These are phyloP conservation scores for Codiaeum variegatum DNA, from an alignment of 441 rosid genomes.

Conservation along the genomic window DNA sequence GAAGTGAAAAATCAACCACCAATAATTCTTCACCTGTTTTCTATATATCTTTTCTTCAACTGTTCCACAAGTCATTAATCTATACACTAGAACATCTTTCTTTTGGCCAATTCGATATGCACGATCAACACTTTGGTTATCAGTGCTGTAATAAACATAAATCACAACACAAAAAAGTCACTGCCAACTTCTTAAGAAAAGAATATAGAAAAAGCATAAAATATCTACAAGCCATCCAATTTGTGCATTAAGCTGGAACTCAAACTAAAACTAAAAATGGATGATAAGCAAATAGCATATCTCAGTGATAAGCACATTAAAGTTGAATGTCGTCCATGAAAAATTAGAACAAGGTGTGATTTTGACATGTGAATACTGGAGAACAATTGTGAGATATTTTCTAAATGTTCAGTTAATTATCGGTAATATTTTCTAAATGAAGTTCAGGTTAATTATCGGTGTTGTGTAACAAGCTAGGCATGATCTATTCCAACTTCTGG, in stretches of 20 bases:
- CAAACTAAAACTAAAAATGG: not conserved
- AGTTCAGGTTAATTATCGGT: too few species aligned
- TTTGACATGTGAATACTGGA: too few species aligned
- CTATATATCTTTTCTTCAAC: constrained; percentile 97
- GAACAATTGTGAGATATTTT: too few species aligned
- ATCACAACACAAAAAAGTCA: constrained; percentile 3
- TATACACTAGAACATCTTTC: constrained; percentile 89
- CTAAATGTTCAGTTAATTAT: too few species aligned
- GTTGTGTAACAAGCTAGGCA: too few species aligned
- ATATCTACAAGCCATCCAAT: not conserved
- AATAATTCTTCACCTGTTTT: constrained; percentile 62
- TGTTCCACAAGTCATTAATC: constrained; percentile 95
- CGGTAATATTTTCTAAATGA: too few species aligned
- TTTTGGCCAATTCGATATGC: constrained; percentile 94
- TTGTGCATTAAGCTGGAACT: not conserved
- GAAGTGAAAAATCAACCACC: not conserved
- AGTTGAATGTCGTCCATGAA: too few species aligned
- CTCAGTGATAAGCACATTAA: not conserved
- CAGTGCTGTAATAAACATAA: constrained; percentile 50
- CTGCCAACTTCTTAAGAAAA: not conserved
- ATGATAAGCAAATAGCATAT: not conserved
- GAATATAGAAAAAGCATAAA: not conserved
- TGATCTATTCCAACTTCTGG: too few species aligned
- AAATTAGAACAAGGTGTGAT: too few species aligned
- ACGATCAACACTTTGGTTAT: constrained; percentile 93